Evolutionary conservation across 768 basidiomycete species (phyloP).

Genomic region (Tremella mesenterica): DNA sequence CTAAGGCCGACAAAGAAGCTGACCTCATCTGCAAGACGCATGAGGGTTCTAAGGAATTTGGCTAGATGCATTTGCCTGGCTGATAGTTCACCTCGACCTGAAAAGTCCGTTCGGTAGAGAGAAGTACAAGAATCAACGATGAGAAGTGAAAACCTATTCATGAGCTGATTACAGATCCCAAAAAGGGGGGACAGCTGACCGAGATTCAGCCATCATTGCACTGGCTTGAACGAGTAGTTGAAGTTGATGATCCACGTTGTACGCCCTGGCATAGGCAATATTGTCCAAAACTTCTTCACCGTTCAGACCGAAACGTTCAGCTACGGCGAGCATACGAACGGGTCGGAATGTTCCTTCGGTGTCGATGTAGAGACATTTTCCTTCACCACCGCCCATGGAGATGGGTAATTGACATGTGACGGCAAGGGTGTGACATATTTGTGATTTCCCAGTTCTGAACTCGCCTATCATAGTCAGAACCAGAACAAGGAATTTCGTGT

Average conservation of each 20-base stretch:
- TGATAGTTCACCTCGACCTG: slow-evolving; percentile 86
- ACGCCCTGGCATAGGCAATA: slow-evolving; percentile 94
- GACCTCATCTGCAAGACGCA: slow-evolving; percentile 93
- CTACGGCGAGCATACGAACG: slow-evolving; percentile 83
- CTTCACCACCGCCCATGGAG: slow-evolving; percentile 96
- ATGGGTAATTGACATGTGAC: slow-evolving; percentile 96
- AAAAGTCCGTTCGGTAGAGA: slow-evolving; percentile 90
- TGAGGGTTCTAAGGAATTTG: slow-evolving; percentile 85
- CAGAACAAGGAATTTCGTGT: not conserved
- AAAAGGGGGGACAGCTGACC: slow-evolving; percentile 49
- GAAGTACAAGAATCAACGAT: slow-evolving; percentile 96
- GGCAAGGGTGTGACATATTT: slow-evolving; percentile 93
- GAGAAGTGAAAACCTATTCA: slow-evolving; percentile 76
- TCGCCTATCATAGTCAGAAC: slow-evolving; percentile 51
- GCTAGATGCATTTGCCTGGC: slow-evolving; percentile 92
- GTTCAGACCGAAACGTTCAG: slow-evolving; percentile 91
- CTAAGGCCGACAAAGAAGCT: slow-evolving; percentile 18
- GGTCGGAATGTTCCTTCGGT: slow-evolving; percentile 99
- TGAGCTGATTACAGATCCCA: not conserved
- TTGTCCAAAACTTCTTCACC: slow-evolving; percentile 98
- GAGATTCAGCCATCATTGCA: slow-evolving; percentile 98
- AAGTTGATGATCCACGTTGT: slow-evolving; percentile 96
- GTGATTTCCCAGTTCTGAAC: slow-evolving; percentile 96
- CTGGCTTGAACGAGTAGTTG: slow-evolving; percentile 81
- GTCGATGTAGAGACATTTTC: slow-evolving; percentile 97